Conservation (phyloP, 2,329 filamentous ascomycete species). For the Pestalotiopsis sp. region DNA sequence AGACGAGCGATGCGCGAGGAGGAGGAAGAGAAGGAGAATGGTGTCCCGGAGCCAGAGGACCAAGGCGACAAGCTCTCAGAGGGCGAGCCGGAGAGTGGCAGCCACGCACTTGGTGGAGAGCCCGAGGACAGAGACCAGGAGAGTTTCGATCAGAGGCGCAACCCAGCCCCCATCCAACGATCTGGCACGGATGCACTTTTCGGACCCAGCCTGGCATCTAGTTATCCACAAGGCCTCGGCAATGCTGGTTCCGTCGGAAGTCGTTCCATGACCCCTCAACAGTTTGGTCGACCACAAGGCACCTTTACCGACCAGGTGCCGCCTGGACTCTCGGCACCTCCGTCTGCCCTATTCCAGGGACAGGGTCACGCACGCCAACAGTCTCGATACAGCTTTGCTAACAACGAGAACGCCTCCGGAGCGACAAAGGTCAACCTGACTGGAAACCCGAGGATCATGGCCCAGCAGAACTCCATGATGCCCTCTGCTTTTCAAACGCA, state of each 20-base stretch:
- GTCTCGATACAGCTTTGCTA: slow-evolving; percentile 82
- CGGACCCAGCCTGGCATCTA: slow-evolving; percentile 52
- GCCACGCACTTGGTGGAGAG: slow-evolving; percentile 87
- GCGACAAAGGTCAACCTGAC: slow-evolving; percentile 73
- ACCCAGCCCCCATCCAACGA: slow-evolving; percentile 76
- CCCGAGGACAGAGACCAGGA: slow-evolving; percentile 76
- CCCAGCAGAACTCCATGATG: slow-evolving; percentile 87
- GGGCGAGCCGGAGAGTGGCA: slow-evolving; percentile 78
- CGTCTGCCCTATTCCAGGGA: slow-evolving; percentile 56
- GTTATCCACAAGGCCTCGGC: slow-evolving; percentile 51
- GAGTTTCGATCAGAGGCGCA: slow-evolving; percentile 60
- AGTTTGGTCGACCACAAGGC: slow-evolving; percentile 69
- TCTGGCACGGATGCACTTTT: slow-evolving; percentile 57
- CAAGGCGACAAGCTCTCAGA: slow-evolving; percentile 57
- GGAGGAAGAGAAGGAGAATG: slow-evolving; percentile 50
- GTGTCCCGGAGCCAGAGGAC: slow-evolving; percentile 52
- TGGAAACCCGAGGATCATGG: slow-evolving; percentile 80
- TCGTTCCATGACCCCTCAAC: slow-evolving; percentile 79
- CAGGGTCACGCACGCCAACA: slow-evolving; percentile 79
- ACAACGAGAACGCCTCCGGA: slow-evolving; percentile 68
- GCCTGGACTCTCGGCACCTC: slow-evolving; percentile 57
- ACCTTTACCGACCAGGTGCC: slow-evolving; percentile 65
- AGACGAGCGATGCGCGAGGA: slow-evolving; percentile 78
- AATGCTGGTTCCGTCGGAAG: slow-evolving; percentile 64
- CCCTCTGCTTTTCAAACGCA: slow-evolving; percentile 65